Evolutionary conservation across 2,329 filamentous ascomycete species (phyloP).

Genomic region (Aureobasidium sp.): DNA sequence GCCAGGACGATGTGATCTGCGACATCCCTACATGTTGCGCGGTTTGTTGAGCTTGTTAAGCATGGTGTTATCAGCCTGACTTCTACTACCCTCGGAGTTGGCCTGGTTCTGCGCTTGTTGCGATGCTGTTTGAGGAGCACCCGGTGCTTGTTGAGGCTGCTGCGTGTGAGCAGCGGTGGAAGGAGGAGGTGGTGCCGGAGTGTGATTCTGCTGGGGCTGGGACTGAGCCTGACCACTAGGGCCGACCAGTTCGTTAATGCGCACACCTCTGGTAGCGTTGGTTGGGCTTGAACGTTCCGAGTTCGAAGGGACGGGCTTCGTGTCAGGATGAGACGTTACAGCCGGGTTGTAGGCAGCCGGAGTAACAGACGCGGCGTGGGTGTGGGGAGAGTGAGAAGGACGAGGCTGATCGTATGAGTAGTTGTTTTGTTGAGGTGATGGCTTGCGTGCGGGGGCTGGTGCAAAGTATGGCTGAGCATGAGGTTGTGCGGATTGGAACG

Average conservation of each 20-base stretch:
- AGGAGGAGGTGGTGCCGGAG: constrained; percentile 6
- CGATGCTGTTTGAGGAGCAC: not conserved
- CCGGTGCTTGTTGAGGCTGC: constrained; percentile 12
- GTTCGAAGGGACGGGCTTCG: constrained; percentile 24
- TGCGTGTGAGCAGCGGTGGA: constrained; percentile 15
- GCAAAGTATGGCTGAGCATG: constrained; percentile 34
- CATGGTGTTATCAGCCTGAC: constrained; percentile 38
- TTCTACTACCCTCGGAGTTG: constrained; percentile 34
- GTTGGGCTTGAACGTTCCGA: constrained; percentile 34
- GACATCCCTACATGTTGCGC: constrained; percentile 7
- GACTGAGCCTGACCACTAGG: constrained; percentile 24
- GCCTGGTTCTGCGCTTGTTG: constrained; percentile 25
- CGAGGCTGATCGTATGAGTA: constrained; percentile 38
- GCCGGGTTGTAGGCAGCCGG: not conserved
- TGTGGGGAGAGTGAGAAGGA: constrained; percentile 37
- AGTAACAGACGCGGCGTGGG: constrained; percentile 27
- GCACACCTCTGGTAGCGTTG: constrained; percentile 23
- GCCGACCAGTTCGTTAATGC: constrained; percentile 24
- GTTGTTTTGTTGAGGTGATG: constrained; percentile 34
- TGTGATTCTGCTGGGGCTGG: constrained; percentile 10
- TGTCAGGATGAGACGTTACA: constrained; percentile 23
- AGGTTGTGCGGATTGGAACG: constrained; percentile 32
- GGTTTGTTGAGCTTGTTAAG: constrained; percentile 34
- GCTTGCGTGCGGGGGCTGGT: constrained; percentile 30
- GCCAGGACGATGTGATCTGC: not conserved